Percentiles rank a stretch among this genome's conserved stretches.
These are phyloP conservation scores for Paradendryphiella salina DNA, from an alignment of 2,329 filamentous ascomycete genomes.

Conservation along the genomic window DNA sequence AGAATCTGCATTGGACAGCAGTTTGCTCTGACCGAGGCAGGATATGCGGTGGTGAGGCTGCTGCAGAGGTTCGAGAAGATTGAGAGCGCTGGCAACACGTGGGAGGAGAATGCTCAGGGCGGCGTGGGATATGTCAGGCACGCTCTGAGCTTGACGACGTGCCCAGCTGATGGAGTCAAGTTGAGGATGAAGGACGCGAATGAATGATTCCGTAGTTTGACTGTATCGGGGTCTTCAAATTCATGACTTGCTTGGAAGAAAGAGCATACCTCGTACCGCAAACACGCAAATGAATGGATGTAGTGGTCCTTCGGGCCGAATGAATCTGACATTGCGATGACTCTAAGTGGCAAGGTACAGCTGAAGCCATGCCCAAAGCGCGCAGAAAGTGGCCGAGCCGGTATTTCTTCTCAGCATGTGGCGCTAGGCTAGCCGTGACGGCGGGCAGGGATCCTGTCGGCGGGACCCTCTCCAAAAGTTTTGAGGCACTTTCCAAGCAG, in stretches of 20 bases:
- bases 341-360: not conserved
- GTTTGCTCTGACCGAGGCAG: conserved; percentile 40
- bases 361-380: not conserved
- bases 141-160: conserved; percentile 30
- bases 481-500: conserved; percentile 15
- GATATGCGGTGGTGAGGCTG: conserved; percentile 33
- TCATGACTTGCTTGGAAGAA: not conserved
- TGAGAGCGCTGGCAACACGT: conserved; percentile 32
- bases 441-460: conserved; percentile 17
- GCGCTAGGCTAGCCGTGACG: conserved; percentile 1
- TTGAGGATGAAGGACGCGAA: conserved; percentile 38
- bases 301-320: too few relatives aligned
- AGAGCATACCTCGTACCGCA: too few relatives aligned
- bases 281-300: too few relatives aligned
- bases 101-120: conserved; percentile 31
- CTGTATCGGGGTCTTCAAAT: not conserved
- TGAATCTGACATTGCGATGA: not conserved
- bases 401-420: not conserved
- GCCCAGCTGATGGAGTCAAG: conserved; percentile 40
- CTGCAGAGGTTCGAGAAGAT: conserved; percentile 37
- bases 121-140: conserved; percentile 30
- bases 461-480: conserved; percentile 24
- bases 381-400: not conserved
- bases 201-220: conserved; percentile 6
- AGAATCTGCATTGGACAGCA: conserved; percentile 42